Evolutionary conservation across 345 rosid species (phyloP), one percentile per base, ranked within the genome.

Genomic region (Melaleuca quinquenervia): DNA sequence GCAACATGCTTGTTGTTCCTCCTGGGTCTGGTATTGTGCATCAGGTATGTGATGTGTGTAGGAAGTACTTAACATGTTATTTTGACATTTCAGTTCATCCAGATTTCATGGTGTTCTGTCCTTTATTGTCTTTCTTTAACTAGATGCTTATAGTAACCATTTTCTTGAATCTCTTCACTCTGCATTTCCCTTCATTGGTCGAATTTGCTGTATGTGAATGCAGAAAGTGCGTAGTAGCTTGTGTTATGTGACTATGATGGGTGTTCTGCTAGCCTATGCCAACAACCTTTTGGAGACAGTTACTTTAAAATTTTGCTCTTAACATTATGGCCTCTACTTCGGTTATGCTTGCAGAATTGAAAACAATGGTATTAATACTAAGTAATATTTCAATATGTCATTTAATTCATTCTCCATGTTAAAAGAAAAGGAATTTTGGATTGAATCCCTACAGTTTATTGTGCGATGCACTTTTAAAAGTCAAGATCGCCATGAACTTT

Each of bases 1-100:
- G 82, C 84, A 98, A 98, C 90, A 98, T 96, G 98, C 98, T 98
- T 87, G 99, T 98, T 87, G 99, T 98, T 82, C 99, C 99, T 86
- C 99, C 99, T 52, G 99, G 99, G 62, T 98, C 99, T 88, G 99
- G 99, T 85, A 98, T 98, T 84, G 99, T 98, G 80, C 99, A 98
- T 93, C 99, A 97, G 96, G 99, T 96, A 94, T 82, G 84, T 29
- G 82, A 86, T 58, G 26, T 6, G 54, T 44, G 14, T 16, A 44
- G 29, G 52, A 0, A 22, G 52, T 84, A 32, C 52, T 50, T 82
- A 8, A 49, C 48, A 0, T 62, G 85, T 44, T 32, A 60, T 84
- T 45, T 48, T 2, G 11, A 44, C 26, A 32, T 32, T 64, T 58
- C 70, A 58, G 14, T 82, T 64, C 84, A 50, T 50, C 53, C 41